Evolutionary conservation across 345 rosid species (phyloP).

Genomic region (Dipteronia dyeriana): DNA sequence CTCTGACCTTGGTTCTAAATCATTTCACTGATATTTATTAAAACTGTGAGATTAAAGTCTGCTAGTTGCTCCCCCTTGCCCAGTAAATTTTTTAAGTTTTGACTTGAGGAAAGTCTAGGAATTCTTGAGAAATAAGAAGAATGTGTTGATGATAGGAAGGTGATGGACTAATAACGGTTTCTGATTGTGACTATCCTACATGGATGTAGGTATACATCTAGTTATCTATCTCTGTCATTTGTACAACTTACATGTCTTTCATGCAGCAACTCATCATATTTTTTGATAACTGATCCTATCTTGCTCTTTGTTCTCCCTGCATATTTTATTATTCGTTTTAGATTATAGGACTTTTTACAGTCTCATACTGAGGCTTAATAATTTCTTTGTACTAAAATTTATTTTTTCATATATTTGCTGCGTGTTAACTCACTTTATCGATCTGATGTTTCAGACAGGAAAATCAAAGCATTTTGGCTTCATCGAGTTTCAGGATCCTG

Average conservation of each 20-base stretch:
- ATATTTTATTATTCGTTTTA: neutral
- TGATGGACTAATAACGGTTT: neutral
- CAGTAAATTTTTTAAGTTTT: too few relatives aligned
- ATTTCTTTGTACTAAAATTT: neutral
- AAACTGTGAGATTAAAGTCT: too few relatives aligned
- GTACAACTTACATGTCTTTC: too few relatives aligned
- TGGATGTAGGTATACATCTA: neutral
- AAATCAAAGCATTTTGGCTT: conserved; percentile 93
- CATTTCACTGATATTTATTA: too few relatives aligned
- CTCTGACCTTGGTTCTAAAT: too few relatives aligned
- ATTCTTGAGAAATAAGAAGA: too few relatives aligned
- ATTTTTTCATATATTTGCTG: neutral
- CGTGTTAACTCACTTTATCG: neutral
- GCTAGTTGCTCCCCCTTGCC: too few relatives aligned
- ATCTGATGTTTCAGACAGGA: conserved; percentile 67
- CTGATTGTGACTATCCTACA: too few relatives aligned
- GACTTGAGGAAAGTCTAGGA: too few relatives aligned
- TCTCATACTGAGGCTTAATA: neutral
- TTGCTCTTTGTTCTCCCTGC: neutral
- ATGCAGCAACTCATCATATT: neutral
- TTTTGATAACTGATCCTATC: neutral
- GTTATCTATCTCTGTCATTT: too few relatives aligned
- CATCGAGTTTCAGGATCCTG: conserved; percentile 75
- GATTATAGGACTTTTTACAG: neutral
- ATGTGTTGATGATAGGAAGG: neutral